Evolutionary conservation across 345 rosid genomes (phyloP), one percentile per base, ranked within the genome.

Genomic region (Eutrema japonicum): DNA sequence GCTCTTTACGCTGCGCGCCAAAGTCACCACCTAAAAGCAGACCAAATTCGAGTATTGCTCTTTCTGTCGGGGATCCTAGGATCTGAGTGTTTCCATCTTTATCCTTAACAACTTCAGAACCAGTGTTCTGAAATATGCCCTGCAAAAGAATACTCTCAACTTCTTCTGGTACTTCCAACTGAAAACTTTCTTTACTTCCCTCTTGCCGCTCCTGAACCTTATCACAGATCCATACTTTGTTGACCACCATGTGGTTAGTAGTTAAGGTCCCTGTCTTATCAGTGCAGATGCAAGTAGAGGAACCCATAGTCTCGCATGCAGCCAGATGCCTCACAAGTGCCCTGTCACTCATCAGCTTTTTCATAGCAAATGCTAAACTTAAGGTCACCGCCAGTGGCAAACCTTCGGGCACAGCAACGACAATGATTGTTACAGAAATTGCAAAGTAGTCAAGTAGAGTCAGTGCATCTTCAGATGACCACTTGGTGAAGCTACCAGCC

Each of bases 311-410:
- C 74, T 90, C 96, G 36, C 91, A 90, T 0, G 96, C 91, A 5
- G 96, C 83, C 13, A 87, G 87, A 78, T 86, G 86, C 54, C 93
- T 83, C 66, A 89, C 93, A 73, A 87, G 84, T 47, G 93, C 91
- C 66, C 89, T 85, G 54, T 89, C 89, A 70, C 56, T 82, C 91
- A 89, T 89, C 78, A 91, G 66, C 64, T 82, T 82, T 59, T 87
- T 89, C 96, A 91, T 83, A 8, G 93, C 91, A 83, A 86, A 91
- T 10, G 96, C 96, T 43, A 91, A 87, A 63, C 91, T 90, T 54
- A 90, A 77, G 5, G 96, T 88, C 50, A 90, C 96, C 2, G 93
- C 96, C 79, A 88, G 48, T 7, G 96, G 96, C 32, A 90, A 64
- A 22, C 96, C 96, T 79, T 86, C 93, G 0, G 96, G 96, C 35